phyloP scores from a whole-genome alignment of 805 yeast species.

The Pachysolen tannophilus region DNA sequence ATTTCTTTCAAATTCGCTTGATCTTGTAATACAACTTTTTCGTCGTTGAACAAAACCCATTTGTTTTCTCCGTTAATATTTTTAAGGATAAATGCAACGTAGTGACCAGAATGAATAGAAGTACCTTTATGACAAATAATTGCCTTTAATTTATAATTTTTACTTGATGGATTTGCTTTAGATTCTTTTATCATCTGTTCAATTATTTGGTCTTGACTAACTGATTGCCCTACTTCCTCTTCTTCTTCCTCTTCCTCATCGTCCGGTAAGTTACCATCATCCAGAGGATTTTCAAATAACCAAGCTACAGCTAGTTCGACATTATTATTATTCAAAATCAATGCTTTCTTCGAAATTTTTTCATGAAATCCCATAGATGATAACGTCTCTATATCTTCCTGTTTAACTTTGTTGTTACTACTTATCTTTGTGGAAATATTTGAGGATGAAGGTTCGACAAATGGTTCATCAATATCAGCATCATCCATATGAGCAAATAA shows the following conservation, averaged over 20 bases:
- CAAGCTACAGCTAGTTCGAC: constrained; percentile 82
- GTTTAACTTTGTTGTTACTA: constrained; percentile 6
- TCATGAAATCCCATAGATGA: constrained; percentile 72
- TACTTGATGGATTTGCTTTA: constrained; percentile 3
- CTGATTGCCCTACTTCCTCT: not conserved
- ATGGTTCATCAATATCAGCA: constrained; percentile 61
- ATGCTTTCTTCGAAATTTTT: constrained; percentile 65
- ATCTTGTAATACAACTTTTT: constrained; percentile 64
- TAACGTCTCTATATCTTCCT: constrained; percentile 35
- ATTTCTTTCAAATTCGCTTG: constrained; percentile 31
- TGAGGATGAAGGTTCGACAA: constrained; percentile 24
- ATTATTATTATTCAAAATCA: constrained; percentile 49
- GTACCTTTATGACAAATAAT: constrained; percentile 86
- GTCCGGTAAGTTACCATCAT: constrained; percentile 48
- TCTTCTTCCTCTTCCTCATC: constrained; percentile 11
- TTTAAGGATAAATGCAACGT: constrained; percentile 66
- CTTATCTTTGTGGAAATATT: constrained; percentile 2
- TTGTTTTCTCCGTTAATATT: constrained; percentile 26
- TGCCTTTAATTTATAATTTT: constrained; percentile 42
- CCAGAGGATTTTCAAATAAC: constrained; percentile 80
- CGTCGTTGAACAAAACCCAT: constrained; percentile 87
- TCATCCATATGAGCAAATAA: constrained; percentile 85
- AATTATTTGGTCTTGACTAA: constrained; percentile 4
- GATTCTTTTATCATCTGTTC: not conserved
- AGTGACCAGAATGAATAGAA: constrained; percentile 88